A percentile compares a stretch with the other conserved stretches of the same genome.
Evolutionary conservation across 2,329 filamentous ascomycete species (phyloP).

Genomic region (Cercospora canescens): DNA sequence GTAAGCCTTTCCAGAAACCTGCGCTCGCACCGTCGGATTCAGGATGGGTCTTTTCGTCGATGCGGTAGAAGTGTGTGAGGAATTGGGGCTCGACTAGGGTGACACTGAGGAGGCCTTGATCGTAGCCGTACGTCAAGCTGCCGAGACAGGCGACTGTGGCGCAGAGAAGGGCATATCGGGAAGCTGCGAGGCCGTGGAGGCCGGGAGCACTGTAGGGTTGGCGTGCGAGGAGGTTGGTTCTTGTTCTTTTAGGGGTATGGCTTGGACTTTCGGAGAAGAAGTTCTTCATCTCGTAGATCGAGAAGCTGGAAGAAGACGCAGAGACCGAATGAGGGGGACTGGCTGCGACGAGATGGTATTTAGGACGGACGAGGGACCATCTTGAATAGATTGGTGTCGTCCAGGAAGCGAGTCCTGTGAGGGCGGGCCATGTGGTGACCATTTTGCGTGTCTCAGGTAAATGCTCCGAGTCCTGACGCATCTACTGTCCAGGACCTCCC

Average conservation of each 20-base stretch:
- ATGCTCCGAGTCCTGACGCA: not conserved
- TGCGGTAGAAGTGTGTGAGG: slow-evolving; percentile 39
- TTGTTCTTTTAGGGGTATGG: not conserved
- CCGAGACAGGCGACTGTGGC: slow-evolving; percentile 50
- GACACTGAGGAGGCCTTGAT: slow-evolving; percentile 42
- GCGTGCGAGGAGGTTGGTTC: not conserved
- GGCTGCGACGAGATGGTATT: too few species aligned
- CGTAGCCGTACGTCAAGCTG: slow-evolving; percentile 44
- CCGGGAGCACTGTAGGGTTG: slow-evolving; percentile 32
- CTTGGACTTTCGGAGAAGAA: slow-evolving; percentile 1
- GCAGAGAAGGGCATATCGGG: slow-evolving; percentile 53
- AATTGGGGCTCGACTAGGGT: slow-evolving; percentile 51
- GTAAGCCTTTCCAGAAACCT: slow-evolving; percentile 68
- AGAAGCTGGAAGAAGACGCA: too few species aligned
- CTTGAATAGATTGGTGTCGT: too few species aligned
- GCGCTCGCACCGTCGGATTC: slow-evolving; percentile 13
- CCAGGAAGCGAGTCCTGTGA: too few species aligned
- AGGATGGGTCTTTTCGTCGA: slow-evolving; percentile 24
- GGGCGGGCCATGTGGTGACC: not conserved
- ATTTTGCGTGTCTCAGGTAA: not conserved
- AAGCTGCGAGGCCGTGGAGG: slow-evolving; percentile 49
- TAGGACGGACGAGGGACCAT: too few species aligned
- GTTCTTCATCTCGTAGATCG: not conserved
- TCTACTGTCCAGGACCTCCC: not conserved
- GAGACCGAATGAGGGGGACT: too few species aligned